Evolutionary conservation across 1,139 yeast genomes (phyloP).

Genomic region (Suhomyces bokatorum): DNA sequence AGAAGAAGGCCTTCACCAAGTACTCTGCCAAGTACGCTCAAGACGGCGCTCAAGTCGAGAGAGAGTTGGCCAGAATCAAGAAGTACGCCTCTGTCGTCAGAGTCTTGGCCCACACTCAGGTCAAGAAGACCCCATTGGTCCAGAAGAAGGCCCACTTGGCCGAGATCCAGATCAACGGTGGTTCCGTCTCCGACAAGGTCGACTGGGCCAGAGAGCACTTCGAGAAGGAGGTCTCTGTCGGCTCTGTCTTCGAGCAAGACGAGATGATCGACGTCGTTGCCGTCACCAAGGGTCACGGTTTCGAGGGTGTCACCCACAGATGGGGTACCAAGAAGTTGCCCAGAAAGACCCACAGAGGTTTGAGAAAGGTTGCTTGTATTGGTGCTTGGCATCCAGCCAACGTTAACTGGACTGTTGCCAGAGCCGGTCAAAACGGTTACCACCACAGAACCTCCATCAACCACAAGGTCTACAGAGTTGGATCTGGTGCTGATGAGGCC

Average conservation of each 20-base stretch:
- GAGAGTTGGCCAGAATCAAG: conserved; percentile 97
- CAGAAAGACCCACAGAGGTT: conserved; percentile 99
- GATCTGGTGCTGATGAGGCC: conserved; percentile 92
- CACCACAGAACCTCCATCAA: conserved; percentile 99
- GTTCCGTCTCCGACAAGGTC: conserved; percentile 95
- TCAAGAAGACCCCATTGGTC: conserved; percentile 98
- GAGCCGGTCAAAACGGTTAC: conserved; percentile 99
- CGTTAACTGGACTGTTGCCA: conserved; percentile 99
- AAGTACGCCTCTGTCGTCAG: conserved; percentile 99
- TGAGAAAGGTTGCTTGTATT: conserved; percentile 99
- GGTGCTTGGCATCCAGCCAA: conserved; percentile 99
- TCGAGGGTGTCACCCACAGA: conserved; percentile 99
- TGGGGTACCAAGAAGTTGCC: conserved; percentile 99
- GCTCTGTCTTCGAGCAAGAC: conserved; percentile 96
- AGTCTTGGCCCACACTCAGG: conserved; percentile 99
- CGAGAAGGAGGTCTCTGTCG: conserved; percentile 96
- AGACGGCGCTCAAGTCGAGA: conserved; percentile 85
- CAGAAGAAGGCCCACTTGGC: conserved; percentile 99
- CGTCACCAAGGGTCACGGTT: conserved; percentile 99
- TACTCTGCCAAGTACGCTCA: conserved; percentile 98
- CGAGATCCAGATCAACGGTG: conserved; percentile 99
- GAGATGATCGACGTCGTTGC: conserved; percentile 98
- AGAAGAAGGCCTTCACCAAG: conserved; percentile 99
- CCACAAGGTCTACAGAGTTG: conserved; percentile 99
- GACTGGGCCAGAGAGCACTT: conserved; percentile 99